These are phyloP conservation scores for Pistacia integerrima DNA, from an alignment of 345 rosid species.

Conservation along the genomic window DNA sequence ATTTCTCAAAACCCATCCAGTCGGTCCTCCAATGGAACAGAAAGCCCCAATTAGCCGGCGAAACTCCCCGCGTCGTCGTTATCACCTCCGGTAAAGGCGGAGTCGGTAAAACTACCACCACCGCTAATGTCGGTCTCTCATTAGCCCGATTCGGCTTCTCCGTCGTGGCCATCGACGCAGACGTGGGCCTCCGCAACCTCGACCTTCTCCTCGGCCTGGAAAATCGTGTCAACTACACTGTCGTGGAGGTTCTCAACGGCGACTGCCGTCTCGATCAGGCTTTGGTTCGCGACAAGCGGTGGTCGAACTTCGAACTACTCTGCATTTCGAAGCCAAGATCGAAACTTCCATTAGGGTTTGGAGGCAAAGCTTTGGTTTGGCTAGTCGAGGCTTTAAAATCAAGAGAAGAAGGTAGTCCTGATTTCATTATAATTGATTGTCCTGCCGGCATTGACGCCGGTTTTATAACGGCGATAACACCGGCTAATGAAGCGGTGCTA, in stretches of 20 bases:
- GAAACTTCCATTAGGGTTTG: slow-evolving; percentile 89
- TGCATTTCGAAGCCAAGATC: slow-evolving; percentile 96
- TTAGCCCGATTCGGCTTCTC: slow-evolving; percentile 92
- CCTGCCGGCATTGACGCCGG: slow-evolving; percentile 99
- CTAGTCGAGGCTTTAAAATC: slow-evolving; percentile 78
- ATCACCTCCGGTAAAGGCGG: slow-evolving; percentile 99
- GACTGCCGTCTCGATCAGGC: slow-evolving; percentile 98
- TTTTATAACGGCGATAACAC: slow-evolving; percentile 96
- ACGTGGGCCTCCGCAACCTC: slow-evolving; percentile 92
- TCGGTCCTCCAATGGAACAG: slow-evolving; percentile 92
- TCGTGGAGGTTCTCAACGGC: slow-evolving; percentile 86
- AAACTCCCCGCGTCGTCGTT: slow-evolving; percentile 93
- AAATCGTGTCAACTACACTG: slow-evolving; percentile 92
- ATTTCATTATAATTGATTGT: slow-evolving; percentile 84
- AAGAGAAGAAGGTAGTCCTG: slow-evolving; percentile 74
- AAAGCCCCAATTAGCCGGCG: slow-evolving; percentile 89
- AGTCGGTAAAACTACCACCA: slow-evolving; percentile 94
- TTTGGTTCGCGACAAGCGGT: slow-evolving; percentile 86
- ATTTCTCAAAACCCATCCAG: slow-evolving; percentile 33
- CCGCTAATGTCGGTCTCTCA: slow-evolving; percentile 98
- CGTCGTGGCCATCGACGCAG: slow-evolving; percentile 90
- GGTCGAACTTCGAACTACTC: slow-evolving; percentile 91
- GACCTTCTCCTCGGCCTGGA: slow-evolving; percentile 94
- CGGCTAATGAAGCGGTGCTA: slow-evolving; percentile 86
- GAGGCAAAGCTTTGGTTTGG: slow-evolving; percentile 90